Evolutionary conservation across 192 early-diverging fungal species (phyloP).

Genomic region (Coemansia sp.): DNA sequence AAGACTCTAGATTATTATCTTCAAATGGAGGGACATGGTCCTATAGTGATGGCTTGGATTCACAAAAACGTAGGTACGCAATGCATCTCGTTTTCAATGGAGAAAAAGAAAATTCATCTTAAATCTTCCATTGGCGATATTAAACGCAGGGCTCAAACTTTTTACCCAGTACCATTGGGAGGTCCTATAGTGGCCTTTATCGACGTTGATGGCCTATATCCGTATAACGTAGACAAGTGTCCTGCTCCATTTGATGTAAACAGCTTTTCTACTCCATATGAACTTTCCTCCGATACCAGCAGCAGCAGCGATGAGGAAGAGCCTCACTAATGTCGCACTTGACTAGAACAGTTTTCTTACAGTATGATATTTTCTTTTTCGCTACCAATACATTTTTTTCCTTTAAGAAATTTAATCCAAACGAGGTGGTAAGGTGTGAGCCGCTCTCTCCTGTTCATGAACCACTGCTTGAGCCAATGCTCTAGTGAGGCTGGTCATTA

Average conservation of each 20-base stretch:
- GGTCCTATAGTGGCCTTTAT: neutral
- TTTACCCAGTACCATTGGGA: neutral
- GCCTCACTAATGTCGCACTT: neutral
- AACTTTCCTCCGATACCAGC: too few species aligned
- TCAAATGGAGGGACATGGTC: neutral
- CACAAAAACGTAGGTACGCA: neutral
- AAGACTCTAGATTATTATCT: neutral
- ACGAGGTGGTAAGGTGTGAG: too few species aligned
- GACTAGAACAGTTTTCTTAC: neutral
- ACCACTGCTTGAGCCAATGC: too few species aligned
- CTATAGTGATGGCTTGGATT: conserved; percentile 5
- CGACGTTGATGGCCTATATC: neutral
- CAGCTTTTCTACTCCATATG: neutral
- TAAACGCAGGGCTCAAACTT: neutral
- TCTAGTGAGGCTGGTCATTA: too few species aligned
- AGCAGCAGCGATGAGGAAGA: neutral
- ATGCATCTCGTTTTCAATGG: neutral
- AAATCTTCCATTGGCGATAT: neutral
- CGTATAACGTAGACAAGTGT: neutral
- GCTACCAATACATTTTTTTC: neutral
- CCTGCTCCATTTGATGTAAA: neutral
- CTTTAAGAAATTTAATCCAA: too few species aligned
- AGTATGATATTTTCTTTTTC: neutral
- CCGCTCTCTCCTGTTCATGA: too few species aligned
- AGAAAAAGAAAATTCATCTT: neutral